Percentiles rank a stretch among this genome's conserved stretches.
phyloP scores from a whole-genome alignment of 495 filamentous ascomycete genomes.

The Neurospora sp. region DNA sequence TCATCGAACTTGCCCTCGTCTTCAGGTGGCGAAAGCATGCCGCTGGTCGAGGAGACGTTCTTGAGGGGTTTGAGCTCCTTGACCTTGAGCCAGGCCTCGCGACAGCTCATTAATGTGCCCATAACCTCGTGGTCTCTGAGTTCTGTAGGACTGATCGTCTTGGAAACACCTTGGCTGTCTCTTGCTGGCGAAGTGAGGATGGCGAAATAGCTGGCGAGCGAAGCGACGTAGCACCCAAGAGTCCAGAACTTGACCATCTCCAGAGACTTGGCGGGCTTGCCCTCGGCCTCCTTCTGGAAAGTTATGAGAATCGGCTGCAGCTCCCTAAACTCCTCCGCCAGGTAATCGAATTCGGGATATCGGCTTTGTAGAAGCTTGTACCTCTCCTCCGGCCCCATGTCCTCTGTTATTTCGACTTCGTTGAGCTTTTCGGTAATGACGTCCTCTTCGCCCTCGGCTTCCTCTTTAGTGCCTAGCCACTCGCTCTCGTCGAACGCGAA shows the following conservation, averaged over 20 bases:
- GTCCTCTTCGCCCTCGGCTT: conserved; percentile 36
- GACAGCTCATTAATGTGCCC: conserved; percentile 68
- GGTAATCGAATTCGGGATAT: conserved; percentile 85
- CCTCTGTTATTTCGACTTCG: conserved; percentile 67
- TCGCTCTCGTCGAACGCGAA: conserved; percentile 86
- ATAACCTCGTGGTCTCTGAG: conserved; percentile 84
- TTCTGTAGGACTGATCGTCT: conserved; percentile 52
- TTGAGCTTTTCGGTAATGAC: conserved; percentile 76
- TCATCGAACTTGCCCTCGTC: conserved; percentile 9
- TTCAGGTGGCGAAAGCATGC: conserved; percentile 27
- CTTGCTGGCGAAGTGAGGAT: conserved; percentile 66
- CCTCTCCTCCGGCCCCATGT: conserved; percentile 66
- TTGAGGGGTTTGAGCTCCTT: conserved; percentile 43
- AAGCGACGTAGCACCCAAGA: conserved; percentile 71
- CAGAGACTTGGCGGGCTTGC: conserved; percentile 41
- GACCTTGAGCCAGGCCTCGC: conserved; percentile 68
- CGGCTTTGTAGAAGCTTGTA: conserved; percentile 62
- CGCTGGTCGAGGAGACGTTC: conserved; percentile 3
- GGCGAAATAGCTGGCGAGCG: conserved; percentile 88
- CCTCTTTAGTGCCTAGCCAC: conserved; percentile 49
- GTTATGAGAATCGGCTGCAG: conserved; percentile 57
- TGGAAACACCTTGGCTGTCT: conserved; percentile 38
- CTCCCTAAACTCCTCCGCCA: conserved; percentile 68
- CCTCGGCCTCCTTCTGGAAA: conserved; percentile 39
- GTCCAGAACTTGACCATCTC: conserved; percentile 65